Evolutionary conservation across 2,329 filamentous ascomycete genomes (phyloP).

Genomic region (Aphanoascus verrucosus): DNA sequence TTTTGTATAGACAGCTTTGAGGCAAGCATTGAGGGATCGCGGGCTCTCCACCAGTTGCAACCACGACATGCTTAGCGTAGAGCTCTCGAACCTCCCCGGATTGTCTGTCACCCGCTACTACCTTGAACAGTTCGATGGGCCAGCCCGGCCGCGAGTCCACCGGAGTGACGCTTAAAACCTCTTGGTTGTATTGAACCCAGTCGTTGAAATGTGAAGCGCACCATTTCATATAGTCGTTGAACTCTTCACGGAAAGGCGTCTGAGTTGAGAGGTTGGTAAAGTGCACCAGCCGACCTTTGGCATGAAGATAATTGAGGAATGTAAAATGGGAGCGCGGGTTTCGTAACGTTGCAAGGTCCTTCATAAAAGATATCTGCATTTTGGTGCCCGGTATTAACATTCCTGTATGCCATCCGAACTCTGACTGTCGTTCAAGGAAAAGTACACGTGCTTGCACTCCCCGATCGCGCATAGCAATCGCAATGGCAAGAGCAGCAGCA

Average conservation of each 20-base stretch:
- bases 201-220: slow-evolving; percentile 68
- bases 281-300: slow-evolving; percentile 67
- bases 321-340: slow-evolving; percentile 81
- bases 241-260: slow-evolving; percentile 73
- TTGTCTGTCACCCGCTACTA: slow-evolving; percentile 52
- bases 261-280: slow-evolving; percentile 90
- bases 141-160: slow-evolving; percentile 39
- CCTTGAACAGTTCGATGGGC: slow-evolving; percentile 51
- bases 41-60: slow-evolving; percentile 57
- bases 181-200: slow-evolving; percentile 63
- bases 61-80: slow-evolving; percentile 44
- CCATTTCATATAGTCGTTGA: slow-evolving; percentile 93
- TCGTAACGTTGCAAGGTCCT: slow-evolving; percentile 81
- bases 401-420: slow-evolving; percentile 86
- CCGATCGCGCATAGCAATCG: slow-evolving; percentile 78
- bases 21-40: slow-evolving; percentile 49
- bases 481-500: slow-evolving; percentile 79
- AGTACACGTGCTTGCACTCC: slow-evolving; percentile 60
- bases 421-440: slow-evolving; percentile 75
- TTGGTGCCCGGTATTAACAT: slow-evolving; percentile 88
- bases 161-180: slow-evolving; percentile 62
- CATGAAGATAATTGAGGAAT: slow-evolving; percentile 86
- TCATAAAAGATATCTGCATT: slow-evolving; percentile 98
- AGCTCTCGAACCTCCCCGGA: slow-evolving; percentile 34
- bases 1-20: slow-evolving; percentile 56